phyloP scores from a whole-genome alignment of 2,329 filamentous ascomycete species.

The Alternaria burnsii region DNA sequence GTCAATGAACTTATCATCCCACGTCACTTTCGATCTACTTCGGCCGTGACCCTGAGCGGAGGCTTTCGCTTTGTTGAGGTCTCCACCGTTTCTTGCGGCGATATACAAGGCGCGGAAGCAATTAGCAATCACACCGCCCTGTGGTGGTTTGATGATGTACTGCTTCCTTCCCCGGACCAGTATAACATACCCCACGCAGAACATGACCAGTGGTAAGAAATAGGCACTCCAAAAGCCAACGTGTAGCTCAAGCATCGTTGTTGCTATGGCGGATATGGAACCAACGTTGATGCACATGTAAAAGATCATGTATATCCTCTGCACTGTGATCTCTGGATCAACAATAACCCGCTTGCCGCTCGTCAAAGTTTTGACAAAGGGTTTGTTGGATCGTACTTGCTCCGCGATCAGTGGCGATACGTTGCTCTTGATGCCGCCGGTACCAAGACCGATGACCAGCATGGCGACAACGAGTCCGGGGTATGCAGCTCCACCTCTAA shows the following conservation, averaged over 20 bases:
- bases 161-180: slow-evolving; percentile 46
- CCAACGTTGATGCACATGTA: slow-evolving; percentile 78
- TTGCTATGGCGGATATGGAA: slow-evolving; percentile 72
- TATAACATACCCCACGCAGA: slow-evolving; percentile 68
- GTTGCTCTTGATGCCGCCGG: slow-evolving; percentile 84
- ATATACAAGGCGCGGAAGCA: slow-evolving; percentile 68
- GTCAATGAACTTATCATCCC: slow-evolving; percentile 76
- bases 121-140: slow-evolving; percentile 48
- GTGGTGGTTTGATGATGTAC: slow-evolving; percentile 50
- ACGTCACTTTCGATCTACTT: slow-evolving; percentile 56
- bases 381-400: slow-evolving; percentile 55
- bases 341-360: slow-evolving; percentile 54
- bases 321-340: slow-evolving; percentile 57
- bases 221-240: slow-evolving; percentile 76
- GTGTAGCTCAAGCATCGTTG: slow-evolving; percentile 73
- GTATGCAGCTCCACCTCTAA: slow-evolving; percentile 67
- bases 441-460: slow-evolving; percentile 76
- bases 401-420: slow-evolving; percentile 64
- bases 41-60: slow-evolving; percentile 57
- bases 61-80: slow-evolving; percentile 70
- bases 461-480: slow-evolving; percentile 71
- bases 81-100: slow-evolving; percentile 60
- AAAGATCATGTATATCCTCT: slow-evolving; percentile 67
- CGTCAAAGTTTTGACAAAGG: slow-evolving; percentile 51
- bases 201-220: slow-evolving; percentile 70